Conservation (phyloP, 352 stramenopile species). For the Phytophthora ohioensis region DNA sequence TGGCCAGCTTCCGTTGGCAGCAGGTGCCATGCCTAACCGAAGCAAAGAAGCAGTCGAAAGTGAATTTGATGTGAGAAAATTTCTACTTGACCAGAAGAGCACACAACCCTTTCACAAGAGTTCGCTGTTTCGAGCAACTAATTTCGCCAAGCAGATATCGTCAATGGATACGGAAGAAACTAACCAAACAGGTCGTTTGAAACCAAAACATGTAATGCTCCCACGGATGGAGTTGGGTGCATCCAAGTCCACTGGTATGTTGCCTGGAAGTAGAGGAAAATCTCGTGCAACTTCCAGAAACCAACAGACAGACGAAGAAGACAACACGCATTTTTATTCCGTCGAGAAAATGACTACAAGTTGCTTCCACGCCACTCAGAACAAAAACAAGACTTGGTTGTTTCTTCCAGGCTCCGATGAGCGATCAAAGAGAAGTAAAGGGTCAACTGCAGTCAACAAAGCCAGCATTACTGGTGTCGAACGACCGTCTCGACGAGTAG, state of each 20-base stretch:
- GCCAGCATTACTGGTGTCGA: slow-evolving; percentile 67
- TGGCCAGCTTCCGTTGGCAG: slow-evolving; percentile 12
- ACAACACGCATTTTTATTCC: slow-evolving; percentile 75
- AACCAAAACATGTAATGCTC: slow-evolving; percentile 47
- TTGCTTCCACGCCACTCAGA: slow-evolving; percentile 76
- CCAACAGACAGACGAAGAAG: slow-evolving; percentile 41
- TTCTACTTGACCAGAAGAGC: slow-evolving; percentile 70
- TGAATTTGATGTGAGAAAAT: slow-evolving; percentile 74
- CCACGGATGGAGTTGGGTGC: slow-evolving; percentile 45
- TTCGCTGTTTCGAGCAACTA: slow-evolving; percentile 60
- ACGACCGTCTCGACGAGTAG: slow-evolving; percentile 64
- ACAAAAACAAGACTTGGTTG: slow-evolving; percentile 79
- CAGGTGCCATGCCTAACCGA: slow-evolving; percentile 1
- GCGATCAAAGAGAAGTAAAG: slow-evolving; percentile 58
- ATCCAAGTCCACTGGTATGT: slow-evolving; percentile 33
- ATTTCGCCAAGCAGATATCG: slow-evolving; percentile 35
- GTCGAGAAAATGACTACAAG: slow-evolving; percentile 76
- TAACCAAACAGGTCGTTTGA: not conserved
- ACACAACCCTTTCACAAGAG: slow-evolving; percentile 63
- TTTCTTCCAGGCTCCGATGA: slow-evolving; percentile 74
- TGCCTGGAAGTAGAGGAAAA: slow-evolving; percentile 5
- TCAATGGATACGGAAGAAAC: slow-evolving; percentile 21
- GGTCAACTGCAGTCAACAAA: slow-evolving; percentile 38
- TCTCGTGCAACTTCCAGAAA: slow-evolving; percentile 7
- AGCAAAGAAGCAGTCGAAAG: slow-evolving; percentile 6